These are phyloP conservation scores for Coemansia sp. DNA, from an alignment of 192 early-diverging fungal genomes.

Conservation along the genomic window DNA sequence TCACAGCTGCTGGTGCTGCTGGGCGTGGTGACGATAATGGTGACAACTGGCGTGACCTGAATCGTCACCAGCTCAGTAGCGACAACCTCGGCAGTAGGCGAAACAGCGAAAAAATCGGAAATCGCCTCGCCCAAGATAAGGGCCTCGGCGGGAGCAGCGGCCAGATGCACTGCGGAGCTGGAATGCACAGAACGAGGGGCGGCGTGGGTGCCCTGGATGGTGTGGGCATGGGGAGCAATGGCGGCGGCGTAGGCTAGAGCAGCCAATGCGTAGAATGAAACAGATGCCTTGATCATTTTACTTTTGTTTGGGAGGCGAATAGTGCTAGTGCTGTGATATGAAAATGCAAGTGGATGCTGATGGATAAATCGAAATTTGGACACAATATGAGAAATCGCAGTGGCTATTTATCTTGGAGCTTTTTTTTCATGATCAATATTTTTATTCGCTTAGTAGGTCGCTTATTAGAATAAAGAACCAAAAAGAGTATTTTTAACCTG, in stretches of 20 bases:
- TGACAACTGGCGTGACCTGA: background rate
- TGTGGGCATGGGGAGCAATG: background rate
- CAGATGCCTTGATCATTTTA: constrained; percentile 9
- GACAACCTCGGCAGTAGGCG: background rate
- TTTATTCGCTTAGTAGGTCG: too few relatives aligned
- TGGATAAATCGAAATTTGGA: background rate
- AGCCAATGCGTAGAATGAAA: constrained; percentile 5
- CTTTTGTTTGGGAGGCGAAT: background rate
- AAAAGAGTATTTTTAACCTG: too few relatives aligned
- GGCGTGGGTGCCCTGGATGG: background rate
- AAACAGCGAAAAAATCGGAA: background rate
- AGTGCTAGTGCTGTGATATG: background rate
- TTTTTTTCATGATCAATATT: too few relatives aligned
- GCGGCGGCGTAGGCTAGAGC: constrained; percentile 1
- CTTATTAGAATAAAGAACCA: too few relatives aligned
- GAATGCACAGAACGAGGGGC: background rate
- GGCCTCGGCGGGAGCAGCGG: background rate
- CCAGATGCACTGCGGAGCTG: background rate
- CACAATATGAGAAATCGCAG: background rate
- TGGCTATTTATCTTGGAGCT: background rate
- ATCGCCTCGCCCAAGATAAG: background rate
- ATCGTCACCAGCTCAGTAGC: background rate
- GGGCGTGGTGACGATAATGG: background rate
- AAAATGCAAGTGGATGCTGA: background rate
- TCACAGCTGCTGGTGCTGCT: background rate